A percentile compares a stretch with the other conserved stretches of the same genome.
Conservation (phyloP, 176 grass and related monocot species). For the Hordeum vulgare region MorexV3_pseudomolecules_assembly NC_058519.1:446873653-446874152, state of each 20-base stretch:
- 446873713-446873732: conserved; percentile 41
- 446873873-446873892: conserved; percentile 30
- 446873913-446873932: conserved; percentile 10
- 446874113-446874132: neutral
- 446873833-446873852: conserved; percentile 91
- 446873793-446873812: neutral
- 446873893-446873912: neutral
- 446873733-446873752: neutral
- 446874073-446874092: conserved; percentile 36
- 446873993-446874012: conserved; percentile 16
- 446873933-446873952: conserved; percentile 59
- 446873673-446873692: conserved; percentile 79
- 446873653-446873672: conserved; percentile 74
- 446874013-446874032: conserved; percentile 1
- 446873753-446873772: neutral
- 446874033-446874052: conserved; percentile 36
- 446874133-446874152: neutral
- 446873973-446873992: conserved; percentile 15
- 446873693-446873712: conserved; percentile 63
- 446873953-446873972: conserved; percentile 47
- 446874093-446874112: conserved; percentile 31
- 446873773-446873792: conserved; percentile 14
- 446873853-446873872: conserved; percentile 20
- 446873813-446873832: conserved; percentile 59
- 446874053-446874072: conserved; percentile 43